Evolutionary conservation across 2,329 filamentous ascomycete species (phyloP).

Genomic region (Lasiodiplodia citricola): DNA sequence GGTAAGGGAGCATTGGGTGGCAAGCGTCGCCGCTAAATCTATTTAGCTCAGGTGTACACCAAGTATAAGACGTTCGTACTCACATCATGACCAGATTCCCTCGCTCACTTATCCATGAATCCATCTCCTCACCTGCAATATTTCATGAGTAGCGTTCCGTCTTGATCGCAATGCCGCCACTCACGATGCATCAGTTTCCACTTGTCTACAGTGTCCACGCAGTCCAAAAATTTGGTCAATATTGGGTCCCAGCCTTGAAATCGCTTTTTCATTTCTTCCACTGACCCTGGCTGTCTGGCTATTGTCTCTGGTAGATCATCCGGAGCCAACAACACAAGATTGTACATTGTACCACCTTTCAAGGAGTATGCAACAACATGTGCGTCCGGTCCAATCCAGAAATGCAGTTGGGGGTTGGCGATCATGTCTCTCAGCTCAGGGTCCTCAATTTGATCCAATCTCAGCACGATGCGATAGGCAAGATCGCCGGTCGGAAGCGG

Average conservation of each 20-base stretch:
- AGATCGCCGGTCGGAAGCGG: constrained; percentile 67
- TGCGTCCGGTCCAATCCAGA: constrained; percentile 67
- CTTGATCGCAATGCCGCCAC: neutral
- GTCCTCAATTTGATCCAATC: constrained; percentile 58
- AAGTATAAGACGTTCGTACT: constrained; percentile 56
- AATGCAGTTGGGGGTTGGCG: constrained; percentile 57
- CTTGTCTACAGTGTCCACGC: constrained; percentile 67
- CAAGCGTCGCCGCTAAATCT: constrained; percentile 38
- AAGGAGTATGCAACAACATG: constrained; percentile 70
- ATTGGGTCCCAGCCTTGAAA: constrained; percentile 71
- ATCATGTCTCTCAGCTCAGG: constrained; percentile 59
- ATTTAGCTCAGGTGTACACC: constrained; percentile 52
- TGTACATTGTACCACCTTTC: constrained; percentile 64
- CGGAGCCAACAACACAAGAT: constrained; percentile 69
- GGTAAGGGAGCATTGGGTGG: constrained; percentile 43
- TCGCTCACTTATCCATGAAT: constrained; percentile 27
- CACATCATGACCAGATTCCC: constrained; percentile 45
- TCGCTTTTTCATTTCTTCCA: constrained; percentile 65
- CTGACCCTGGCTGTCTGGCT: constrained; percentile 56
- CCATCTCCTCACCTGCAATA: constrained; percentile 13
- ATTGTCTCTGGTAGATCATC: constrained; percentile 65
- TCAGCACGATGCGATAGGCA: constrained; percentile 67
- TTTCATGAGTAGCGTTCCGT: neutral
- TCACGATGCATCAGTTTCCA: constrained; percentile 68
- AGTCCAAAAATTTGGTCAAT: constrained; percentile 50